These are phyloP conservation scores for Endocalyx cinctus DNA, from an alignment of 2,329 filamentous ascomycete genomes.

Conservation along the genomic window DNA sequence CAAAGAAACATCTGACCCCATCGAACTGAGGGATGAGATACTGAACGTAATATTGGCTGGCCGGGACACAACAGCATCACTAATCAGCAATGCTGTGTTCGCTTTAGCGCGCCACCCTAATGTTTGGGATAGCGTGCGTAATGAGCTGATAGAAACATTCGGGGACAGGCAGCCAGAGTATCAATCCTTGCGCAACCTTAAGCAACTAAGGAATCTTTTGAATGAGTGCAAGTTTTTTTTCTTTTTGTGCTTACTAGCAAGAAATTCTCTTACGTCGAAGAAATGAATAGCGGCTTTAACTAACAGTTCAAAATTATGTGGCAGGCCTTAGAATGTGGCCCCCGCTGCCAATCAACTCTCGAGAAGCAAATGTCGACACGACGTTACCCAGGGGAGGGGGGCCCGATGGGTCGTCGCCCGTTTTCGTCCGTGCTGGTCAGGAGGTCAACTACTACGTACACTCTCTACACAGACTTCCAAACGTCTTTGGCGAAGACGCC, in stretches of 20 bases:
- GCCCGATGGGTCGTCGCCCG: conserved; percentile 33
- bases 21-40: conserved; percentile 40
- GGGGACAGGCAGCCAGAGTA: conserved; percentile 43
- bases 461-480: conserved; percentile 22
- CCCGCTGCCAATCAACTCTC: conserved; percentile 5
- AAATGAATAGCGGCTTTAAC: too few relatives aligned
- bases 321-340: conserved; percentile 3
- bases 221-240: conserved; percentile 3
- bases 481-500: conserved; percentile 22
- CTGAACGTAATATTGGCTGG: conserved; percentile 41
- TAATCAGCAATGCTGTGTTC: conserved; percentile 45
- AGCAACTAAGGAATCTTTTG: conserved; percentile 2
- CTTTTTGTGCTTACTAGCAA: too few relatives aligned
- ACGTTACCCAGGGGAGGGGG: conserved; percentile 44
- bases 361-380: conserved; percentile 21
- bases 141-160: conserved; percentile 39
- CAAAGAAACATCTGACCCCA: conserved; percentile 35
- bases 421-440: conserved; percentile 40
- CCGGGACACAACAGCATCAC: conserved; percentile 49
- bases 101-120: conserved; percentile 35
- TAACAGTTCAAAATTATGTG: too few relatives aligned
- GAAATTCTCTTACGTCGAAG: too few relatives aligned
- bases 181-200: conserved; percentile 1
- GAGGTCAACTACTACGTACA: conserved; percentile 34
- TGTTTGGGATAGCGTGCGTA: conserved; percentile 38